Evolutionary conservation across 164 flowering plant genomes (phyloP), one percentile per base, ranked within the genome.

Genomic region (Malania oleifera): DNA sequence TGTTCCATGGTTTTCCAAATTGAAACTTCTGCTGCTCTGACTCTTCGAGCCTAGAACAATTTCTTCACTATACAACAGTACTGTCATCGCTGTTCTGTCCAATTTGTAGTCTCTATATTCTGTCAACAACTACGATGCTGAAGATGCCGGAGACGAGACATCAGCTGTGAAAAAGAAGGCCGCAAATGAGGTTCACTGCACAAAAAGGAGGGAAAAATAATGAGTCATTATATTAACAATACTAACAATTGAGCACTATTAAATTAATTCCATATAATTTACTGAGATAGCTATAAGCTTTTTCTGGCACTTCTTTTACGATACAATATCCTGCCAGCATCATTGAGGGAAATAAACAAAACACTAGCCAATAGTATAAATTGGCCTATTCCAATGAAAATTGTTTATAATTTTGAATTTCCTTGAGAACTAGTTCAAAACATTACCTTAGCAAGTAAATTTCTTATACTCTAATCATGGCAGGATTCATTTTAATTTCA

Each of bases 171-270:
- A 51, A 93, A 93, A 18, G 92, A 81, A 5, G 99, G 99, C 12
- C 99, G 79, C 46, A 75, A 61, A 29, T 78, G 77, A n/a, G 91
- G 88, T 24, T 88, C 96, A 67, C 99, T 93, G 85, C 80, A 82
- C 46, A 5, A 20, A 38, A 62, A 63, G 18, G 26, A 5, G 22
- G 22, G 18, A 20, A 6, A 23, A 20, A 20, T 3, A 15, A n/a
- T n/a, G n/a, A n/a, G n/a, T n/a, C n/a, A n/a, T n/a, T n/a, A n/a
- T n/a, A 4, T 2, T 43, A 43, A 18, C 10, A 43, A 22, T 20
- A 43, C 12, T 43, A 18, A 18, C 4, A 43, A 2, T 22, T 17
- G 12, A 5, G 0, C 17, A 43, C 4, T 7, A 17, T 17, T 17
- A 2, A 17, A 43, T 17, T 17, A 0, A 18, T 22, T 43, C 7